phyloP scores from a whole-genome alignment of 2,329 filamentous ascomycete genomes.

The Aspergillus sp. region DNA sequence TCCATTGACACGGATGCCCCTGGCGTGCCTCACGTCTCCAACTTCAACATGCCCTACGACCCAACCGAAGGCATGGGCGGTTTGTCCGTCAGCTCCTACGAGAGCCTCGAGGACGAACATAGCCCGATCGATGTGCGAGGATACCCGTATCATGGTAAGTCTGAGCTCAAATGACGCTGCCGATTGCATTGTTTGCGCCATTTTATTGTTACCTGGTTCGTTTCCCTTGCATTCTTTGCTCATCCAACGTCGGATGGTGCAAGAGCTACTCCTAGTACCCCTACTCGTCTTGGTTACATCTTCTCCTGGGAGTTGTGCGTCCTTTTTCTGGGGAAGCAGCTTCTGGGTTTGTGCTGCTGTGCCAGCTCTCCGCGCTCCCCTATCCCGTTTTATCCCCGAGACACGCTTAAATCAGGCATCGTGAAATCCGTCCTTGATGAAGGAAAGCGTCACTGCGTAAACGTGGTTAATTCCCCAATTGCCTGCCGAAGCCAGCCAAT shows the following conservation, averaged over 20 bases:
- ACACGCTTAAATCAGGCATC: slow-evolving; percentile 4
- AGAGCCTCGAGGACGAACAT: slow-evolving; percentile 47
- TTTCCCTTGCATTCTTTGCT: slow-evolving; percentile 23
- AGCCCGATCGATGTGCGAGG: slow-evolving; percentile 43
- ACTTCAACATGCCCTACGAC: slow-evolving; percentile 45
- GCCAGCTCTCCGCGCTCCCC: background rate
- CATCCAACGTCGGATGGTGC: slow-evolving; percentile 18
- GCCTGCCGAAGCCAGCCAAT: slow-evolving; percentile 8
- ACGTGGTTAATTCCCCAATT: slow-evolving; percentile 1
- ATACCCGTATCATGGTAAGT: slow-evolving; percentile 48
- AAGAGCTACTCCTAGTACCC: slow-evolving; percentile 17
- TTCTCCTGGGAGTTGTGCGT: slow-evolving; percentile 14
- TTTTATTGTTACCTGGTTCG: slow-evolving; percentile 35
- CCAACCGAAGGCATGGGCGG: slow-evolving; percentile 47
- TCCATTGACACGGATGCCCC: slow-evolving; percentile 43
- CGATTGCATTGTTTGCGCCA: slow-evolving; percentile 41
- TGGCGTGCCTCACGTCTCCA: slow-evolving; percentile 37
- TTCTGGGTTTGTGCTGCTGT: slow-evolving; percentile 7
- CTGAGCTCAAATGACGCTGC: slow-evolving; percentile 30
- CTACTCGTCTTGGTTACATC: slow-evolving; percentile 13
- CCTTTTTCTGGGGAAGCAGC: slow-evolving; percentile 19
- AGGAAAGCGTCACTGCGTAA: slow-evolving; percentile 7
- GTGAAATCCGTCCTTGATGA: slow-evolving; percentile 1
- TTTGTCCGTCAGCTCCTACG: slow-evolving; percentile 47
- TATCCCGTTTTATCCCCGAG: background rate